These are phyloP conservation scores for Pseudofabraea citricarpa DNA, from an alignment of 2,329 filamentous ascomycete species.

Conservation along the genomic window DNA sequence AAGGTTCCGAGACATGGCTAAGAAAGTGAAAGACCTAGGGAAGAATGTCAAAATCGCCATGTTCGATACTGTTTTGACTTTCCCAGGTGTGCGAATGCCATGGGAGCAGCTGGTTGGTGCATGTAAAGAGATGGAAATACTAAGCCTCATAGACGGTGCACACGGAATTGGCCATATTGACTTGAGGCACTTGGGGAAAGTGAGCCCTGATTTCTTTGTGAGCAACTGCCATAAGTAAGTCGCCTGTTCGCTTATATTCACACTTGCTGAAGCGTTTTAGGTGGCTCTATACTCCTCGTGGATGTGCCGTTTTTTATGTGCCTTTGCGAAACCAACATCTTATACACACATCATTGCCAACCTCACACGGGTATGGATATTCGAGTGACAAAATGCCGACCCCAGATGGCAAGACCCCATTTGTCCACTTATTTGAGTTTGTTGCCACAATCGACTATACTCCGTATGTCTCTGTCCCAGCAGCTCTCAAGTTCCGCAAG, in stretches of 20 bases:
- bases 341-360: conserved; percentile 70
- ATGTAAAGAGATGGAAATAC: conserved; percentile 61
- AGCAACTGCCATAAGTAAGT: conserved; percentile 88
- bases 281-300: conserved; percentile 78
- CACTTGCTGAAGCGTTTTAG: conserved; percentile 10
- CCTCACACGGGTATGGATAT: conserved; percentile 65
- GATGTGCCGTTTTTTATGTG: conserved; percentile 79
- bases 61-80: conserved; percentile 75
- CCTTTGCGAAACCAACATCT: conserved; percentile 73
- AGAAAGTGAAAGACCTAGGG: conserved; percentile 44
- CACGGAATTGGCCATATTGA: conserved; percentile 78
- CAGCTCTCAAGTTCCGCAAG: conserved; percentile 67
- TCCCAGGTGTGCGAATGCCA: conserved; percentile 74
- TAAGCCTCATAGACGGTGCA: conserved; percentile 77
- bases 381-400: conserved; percentile 28
- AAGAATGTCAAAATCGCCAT: conserved; percentile 65
- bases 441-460: conserved; percentile 70
- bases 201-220: conserved; percentile 82
- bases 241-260: background rate
- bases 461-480: conserved; percentile 68
- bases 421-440: conserved; percentile 69
- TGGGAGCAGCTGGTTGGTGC: conserved; percentile 61
- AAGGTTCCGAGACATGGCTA: conserved; percentile 54
- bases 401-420: conserved; percentile 41
- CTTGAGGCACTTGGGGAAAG: conserved; percentile 53